A percentile compares a stretch with the other conserved stretches of the same genome.
phyloP scores from a whole-genome alignment of 1,139 yeast genomes.

The Kurtzmaniella quercitrusa region DNA sequence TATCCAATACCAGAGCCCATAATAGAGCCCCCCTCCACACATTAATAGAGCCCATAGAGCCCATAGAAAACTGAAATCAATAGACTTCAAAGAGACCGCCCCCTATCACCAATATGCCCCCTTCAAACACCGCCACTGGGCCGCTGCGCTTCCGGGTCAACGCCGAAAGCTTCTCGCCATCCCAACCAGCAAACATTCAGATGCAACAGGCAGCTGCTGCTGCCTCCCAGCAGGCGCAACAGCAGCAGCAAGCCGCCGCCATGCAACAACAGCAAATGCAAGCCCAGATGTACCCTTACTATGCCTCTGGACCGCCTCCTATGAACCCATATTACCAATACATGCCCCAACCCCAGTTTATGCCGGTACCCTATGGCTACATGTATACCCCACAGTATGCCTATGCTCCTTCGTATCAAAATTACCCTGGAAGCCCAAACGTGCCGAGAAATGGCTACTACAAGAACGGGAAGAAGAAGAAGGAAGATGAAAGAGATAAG shows the following conservation, averaged over 20 bases:
- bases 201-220: slow-evolving; percentile 9
- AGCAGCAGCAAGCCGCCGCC: slow-evolving; percentile 4
- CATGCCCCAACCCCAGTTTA: slow-evolving; percentile 14
- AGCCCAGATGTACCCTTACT: slow-evolving; percentile 17
- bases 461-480: not conserved
- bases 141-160: slow-evolving; percentile 41
- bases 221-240: slow-evolving; percentile 9
- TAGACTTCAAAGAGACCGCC: no score
- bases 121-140: slow-evolving; percentile 16
- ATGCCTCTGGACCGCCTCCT: slow-evolving; percentile 16
- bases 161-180: slow-evolving; percentile 40
- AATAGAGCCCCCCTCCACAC: no score
- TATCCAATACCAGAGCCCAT: not conserved
- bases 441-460: not conserved
- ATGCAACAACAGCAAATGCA: slow-evolving; percentile 8
- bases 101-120: slow-evolving; percentile 4
- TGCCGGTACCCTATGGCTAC: slow-evolving; percentile 9
- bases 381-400: slow-evolving; percentile 9
- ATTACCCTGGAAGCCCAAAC: slow-evolving; percentile 3
- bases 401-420: slow-evolving; percentile 5
- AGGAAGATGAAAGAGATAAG: not conserved
- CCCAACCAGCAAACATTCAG: slow-evolving; percentile 14
- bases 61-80: no score
- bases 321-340: slow-evolving; percentile 13
- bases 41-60: not conserved